Conservation (phyloP, 2,329 filamentous ascomycete genomes). For the Emmonsia crescens region DNA sequence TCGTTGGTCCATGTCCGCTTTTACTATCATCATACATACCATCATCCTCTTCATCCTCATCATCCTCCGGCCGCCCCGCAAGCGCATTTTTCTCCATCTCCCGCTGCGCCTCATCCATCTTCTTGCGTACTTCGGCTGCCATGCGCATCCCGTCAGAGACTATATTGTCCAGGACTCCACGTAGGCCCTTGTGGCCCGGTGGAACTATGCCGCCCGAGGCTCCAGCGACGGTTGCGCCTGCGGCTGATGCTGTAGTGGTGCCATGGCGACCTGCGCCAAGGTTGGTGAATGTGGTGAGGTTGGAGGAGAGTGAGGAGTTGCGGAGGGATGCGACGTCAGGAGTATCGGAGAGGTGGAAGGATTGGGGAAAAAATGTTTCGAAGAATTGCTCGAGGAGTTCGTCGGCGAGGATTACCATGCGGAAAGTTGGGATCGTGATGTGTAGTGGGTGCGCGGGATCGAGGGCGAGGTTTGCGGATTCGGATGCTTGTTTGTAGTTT, state of each 20-base stretch:
- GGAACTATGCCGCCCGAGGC: slow-evolving; percentile 50
- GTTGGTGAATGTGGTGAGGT: slow-evolving; percentile 77
- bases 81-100: slow-evolving; percentile 76
- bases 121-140: slow-evolving; percentile 76
- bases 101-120: slow-evolving; percentile 91
- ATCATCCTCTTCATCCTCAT: slow-evolving; percentile 46
- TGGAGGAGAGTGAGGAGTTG: slow-evolving; percentile 47
- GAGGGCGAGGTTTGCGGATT: slow-evolving; percentile 77
- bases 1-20: neutral
- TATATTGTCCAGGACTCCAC: slow-evolving; percentile 92
- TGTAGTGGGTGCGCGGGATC: slow-evolving; percentile 88
- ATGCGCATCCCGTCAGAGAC: slow-evolving; percentile 96
- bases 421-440: slow-evolving; percentile 93
- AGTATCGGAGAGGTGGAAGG: slow-evolving; percentile 73
- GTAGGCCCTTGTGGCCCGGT: slow-evolving; percentile 63
- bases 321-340: slow-evolving; percentile 37
- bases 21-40: slow-evolving; percentile 31
- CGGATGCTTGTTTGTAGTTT: slow-evolving; percentile 52
- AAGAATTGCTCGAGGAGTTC: slow-evolving; percentile 96
- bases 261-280: slow-evolving; percentile 42
- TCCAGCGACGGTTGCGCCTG: slow-evolving; percentile 34
- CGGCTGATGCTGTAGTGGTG: slow-evolving; percentile 27
- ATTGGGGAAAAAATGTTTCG: slow-evolving; percentile 86
- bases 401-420: slow-evolving; percentile 95
- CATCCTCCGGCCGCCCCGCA: slow-evolving; percentile 56